These are phyloP conservation scores for Alternaria conjuncta DNA, from an alignment of 2,329 filamentous ascomycete genomes.

Conservation along the genomic window DNA sequence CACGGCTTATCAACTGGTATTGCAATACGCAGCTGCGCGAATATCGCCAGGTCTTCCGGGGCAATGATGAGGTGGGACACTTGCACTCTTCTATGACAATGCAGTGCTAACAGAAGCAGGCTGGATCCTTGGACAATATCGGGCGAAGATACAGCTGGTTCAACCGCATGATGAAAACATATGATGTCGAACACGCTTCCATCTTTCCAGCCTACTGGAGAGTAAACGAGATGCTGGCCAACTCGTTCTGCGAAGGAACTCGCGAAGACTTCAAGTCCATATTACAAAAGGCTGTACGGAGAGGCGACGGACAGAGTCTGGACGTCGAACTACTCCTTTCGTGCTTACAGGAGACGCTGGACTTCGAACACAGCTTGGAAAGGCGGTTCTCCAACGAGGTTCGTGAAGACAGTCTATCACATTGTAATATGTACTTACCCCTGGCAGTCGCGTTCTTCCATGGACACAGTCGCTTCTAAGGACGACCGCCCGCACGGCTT, in stretches of 20 bases:
- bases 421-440: slow-evolving; percentile 22
- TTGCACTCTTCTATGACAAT: not conserved
- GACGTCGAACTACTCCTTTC: slow-evolving; percentile 89
- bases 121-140: slow-evolving; percentile 95
- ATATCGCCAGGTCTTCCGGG: slow-evolving; percentile 93
- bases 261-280: slow-evolving; percentile 95
- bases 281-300: slow-evolving; percentile 83
- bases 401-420: not conserved
- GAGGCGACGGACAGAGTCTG: slow-evolving; percentile 75
- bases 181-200: slow-evolving; percentile 87
- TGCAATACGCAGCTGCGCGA: slow-evolving; percentile 96
- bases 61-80: slow-evolving; percentile 75
- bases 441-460: slow-evolving; percentile 76
- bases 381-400: slow-evolving; percentile 73
- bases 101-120: slow-evolving; percentile 48
- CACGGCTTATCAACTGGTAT: slow-evolving; percentile 91
- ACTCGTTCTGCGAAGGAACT: slow-evolving; percentile 93
- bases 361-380: slow-evolving; percentile 94
- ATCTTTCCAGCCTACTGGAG: slow-evolving; percentile 91
- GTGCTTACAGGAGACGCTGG: slow-evolving; percentile 92
- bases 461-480: slow-evolving; percentile 83
- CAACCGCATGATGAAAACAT: slow-evolving; percentile 90
- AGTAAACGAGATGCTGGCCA: slow-evolving; percentile 87
- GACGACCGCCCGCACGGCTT: slow-evolving; percentile 80
- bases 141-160: slow-evolving; percentile 96